A percentile compares a stretch with the other conserved stretches of the same genome.
phyloP scores from a whole-genome alignment of 1,139 yeast species.

The Taiozyma onychis region DNA sequence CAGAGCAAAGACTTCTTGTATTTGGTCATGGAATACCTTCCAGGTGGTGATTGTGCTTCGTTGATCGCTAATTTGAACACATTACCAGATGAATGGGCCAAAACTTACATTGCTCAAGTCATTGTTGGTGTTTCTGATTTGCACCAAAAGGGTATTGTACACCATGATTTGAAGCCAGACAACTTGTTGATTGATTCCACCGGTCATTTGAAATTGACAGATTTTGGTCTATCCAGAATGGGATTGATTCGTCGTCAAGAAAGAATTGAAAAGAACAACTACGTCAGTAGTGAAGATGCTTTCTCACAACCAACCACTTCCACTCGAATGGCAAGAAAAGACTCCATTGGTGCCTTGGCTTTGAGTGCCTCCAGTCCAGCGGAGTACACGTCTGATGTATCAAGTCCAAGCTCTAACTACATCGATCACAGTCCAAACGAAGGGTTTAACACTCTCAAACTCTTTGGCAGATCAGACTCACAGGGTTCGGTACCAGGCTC shows the following conservation, averaged over 20 bases:
- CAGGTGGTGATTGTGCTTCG: conserved; percentile 95
- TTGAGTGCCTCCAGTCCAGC: conserved; percentile 17
- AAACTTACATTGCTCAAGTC: conserved; percentile 82
- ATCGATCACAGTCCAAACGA: conserved; percentile 16
- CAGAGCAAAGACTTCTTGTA: conserved; percentile 85
- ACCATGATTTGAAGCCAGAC: conserved; percentile 94
- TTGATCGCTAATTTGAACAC: conserved; percentile 76
- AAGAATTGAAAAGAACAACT: conserved; percentile 10
- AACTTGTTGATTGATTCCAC: conserved; percentile 76
- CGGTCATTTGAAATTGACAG: conserved; percentile 91
- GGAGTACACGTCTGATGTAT: conserved; percentile 8
- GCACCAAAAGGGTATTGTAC: conserved; percentile 85
- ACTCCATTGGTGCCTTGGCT: conserved; percentile 18
- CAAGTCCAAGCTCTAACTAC: conserved; percentile 22
- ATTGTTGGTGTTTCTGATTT: conserved; percentile 86
- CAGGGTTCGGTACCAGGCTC: conserved; percentile 40
- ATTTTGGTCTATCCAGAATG: conserved; percentile 88
- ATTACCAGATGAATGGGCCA: conserved; percentile 83
- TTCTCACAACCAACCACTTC: conserved; percentile 16
- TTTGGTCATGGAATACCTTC: conserved; percentile 92
- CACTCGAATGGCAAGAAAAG: conserved; percentile 13
- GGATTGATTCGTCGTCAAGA: conserved; percentile 83
- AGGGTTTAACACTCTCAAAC: neutral
- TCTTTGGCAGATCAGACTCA: conserved; percentile 27
- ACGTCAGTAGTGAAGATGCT: conserved; percentile 16